Conservation (phyloP, 2,329 filamentous ascomycete genomes). For the Fusarium xylarioides region DNA sequence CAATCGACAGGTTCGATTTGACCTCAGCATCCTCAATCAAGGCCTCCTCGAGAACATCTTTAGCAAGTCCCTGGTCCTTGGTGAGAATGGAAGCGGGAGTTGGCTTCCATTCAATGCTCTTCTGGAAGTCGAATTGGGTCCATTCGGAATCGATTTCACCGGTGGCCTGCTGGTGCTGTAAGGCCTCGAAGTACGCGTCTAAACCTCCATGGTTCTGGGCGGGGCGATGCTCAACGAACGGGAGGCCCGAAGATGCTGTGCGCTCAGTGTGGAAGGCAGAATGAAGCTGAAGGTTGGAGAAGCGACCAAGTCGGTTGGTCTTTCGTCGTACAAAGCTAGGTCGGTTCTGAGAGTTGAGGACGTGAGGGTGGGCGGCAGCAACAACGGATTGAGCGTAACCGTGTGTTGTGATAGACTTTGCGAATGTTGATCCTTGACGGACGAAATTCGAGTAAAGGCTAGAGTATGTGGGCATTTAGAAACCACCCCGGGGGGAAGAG, state of each 20-base stretch:
- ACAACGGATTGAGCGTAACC: constrained; percentile 98
- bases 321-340: constrained; percentile 69
- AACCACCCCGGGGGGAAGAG: constrained; percentile 68
- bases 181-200: constrained; percentile 91
- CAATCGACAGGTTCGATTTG: constrained; percentile 53
- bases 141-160: constrained; percentile 79
- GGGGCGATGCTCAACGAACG: constrained; percentile 61
- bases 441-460: constrained; percentile 82
- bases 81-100: constrained; percentile 64
- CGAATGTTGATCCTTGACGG: constrained; percentile 85
- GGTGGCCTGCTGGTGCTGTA: constrained; percentile 78
- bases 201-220: constrained; percentile 70
- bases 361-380: constrained; percentile 85
- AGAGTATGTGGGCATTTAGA: constrained; percentile 89
- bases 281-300: constrained; percentile 70
- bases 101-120: constrained; percentile 89
- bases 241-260: constrained; percentile 57
- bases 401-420: constrained; percentile 95
- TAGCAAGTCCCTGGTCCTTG: constrained; percentile 62
- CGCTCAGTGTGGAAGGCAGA: constrained; percentile 77
- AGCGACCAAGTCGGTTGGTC: constrained; percentile 63
- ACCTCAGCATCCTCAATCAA: constrained; percentile 49
- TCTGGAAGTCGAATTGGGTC: constrained; percentile 90
- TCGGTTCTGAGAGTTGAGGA: constrained; percentile 76
- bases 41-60: constrained; percentile 45